phyloP scores from a whole-genome alignment of 73 alveolate genomes.

The Uronychia binucleata region DNA sequence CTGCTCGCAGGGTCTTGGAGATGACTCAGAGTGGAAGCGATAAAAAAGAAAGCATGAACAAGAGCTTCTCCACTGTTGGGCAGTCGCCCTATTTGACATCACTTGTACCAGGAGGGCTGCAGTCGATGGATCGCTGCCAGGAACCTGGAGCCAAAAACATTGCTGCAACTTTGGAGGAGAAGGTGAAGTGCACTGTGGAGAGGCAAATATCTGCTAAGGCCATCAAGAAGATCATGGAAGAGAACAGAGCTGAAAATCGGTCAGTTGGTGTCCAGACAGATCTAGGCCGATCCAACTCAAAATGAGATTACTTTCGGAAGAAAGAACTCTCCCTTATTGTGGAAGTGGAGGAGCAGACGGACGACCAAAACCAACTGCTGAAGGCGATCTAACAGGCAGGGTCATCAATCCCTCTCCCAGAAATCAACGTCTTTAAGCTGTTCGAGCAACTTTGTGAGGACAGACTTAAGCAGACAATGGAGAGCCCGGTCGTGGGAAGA shows the following conservation, averaged over 20 bases:
- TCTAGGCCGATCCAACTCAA: neutral
- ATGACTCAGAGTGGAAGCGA: too few species aligned
- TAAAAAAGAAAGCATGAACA: too few species aligned
- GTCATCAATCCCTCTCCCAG: neutral
- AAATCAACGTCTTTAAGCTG: neutral
- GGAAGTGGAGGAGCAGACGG: neutral
- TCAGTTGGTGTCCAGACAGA: neutral
- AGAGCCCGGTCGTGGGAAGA: neutral
- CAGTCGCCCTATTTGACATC: too few species aligned
- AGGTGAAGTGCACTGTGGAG: neutral
- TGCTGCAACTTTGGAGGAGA: neutral
- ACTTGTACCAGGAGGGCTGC: too few species aligned
- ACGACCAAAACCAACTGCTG: neutral
- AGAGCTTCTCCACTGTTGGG: too few species aligned
- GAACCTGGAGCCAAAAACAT: neutral
- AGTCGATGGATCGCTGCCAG: too few species aligned
- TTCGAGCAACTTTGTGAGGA: neutral
- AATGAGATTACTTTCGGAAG: too few species aligned
- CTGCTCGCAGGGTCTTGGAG: too few species aligned
- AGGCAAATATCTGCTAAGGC: neutral
- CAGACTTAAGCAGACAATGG: neutral
- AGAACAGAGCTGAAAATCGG: neutral
- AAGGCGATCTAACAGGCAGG: neutral
- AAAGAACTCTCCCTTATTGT: neutral
- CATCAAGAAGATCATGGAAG: neutral